phyloP scores from a whole-genome alignment of 805 yeast genomes.

The Wickerhamomyces chambardii region DNA sequence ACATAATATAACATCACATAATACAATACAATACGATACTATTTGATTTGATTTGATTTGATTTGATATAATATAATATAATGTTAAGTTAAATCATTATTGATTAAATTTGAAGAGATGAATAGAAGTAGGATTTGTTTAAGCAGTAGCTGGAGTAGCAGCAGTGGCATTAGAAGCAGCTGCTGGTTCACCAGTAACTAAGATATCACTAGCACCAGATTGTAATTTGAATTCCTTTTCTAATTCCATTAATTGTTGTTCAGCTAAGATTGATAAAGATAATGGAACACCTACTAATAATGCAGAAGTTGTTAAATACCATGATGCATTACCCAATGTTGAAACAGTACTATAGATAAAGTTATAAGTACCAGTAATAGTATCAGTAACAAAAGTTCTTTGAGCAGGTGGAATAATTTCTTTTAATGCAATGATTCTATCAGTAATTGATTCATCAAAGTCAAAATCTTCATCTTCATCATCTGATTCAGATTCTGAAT shows the following conservation, averaged over 20 bases:
- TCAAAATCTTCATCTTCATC: constrained; percentile 60
- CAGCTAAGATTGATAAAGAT: constrained; percentile 80
- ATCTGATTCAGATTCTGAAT: constrained; percentile 44
- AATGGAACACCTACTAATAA: constrained; percentile 89
- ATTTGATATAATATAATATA: too few species aligned
- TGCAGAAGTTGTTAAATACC: constrained; percentile 81
- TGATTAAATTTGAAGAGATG: too few species aligned
- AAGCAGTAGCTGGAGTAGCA: constrained; percentile 27
- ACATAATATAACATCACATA: too few species aligned
- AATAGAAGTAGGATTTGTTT: too few species aligned
- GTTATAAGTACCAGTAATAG: constrained; percentile 23
- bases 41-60: too few species aligned
- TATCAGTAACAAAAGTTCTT: constrained; percentile 39
- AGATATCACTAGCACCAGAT: constrained; percentile 65
- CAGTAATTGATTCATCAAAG: constrained; percentile 76
- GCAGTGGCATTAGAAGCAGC: constrained; percentile 21
- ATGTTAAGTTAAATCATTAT: too few species aligned
- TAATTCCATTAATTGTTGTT: constrained; percentile 89
- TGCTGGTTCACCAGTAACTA: constrained; percentile 58
- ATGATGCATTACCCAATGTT: constrained; percentile 68
- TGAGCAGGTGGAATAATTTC: constrained; percentile 88
- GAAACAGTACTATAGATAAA: constrained; percentile 37
- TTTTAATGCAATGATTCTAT: constrained; percentile 85
- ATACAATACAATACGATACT: too few species aligned
- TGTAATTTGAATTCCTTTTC: constrained; percentile 85